These are phyloP conservation scores for Pulveroboletus sp. DNA, from an alignment of 768 basidiomycete genomes.

Conservation along the genomic window DNA sequence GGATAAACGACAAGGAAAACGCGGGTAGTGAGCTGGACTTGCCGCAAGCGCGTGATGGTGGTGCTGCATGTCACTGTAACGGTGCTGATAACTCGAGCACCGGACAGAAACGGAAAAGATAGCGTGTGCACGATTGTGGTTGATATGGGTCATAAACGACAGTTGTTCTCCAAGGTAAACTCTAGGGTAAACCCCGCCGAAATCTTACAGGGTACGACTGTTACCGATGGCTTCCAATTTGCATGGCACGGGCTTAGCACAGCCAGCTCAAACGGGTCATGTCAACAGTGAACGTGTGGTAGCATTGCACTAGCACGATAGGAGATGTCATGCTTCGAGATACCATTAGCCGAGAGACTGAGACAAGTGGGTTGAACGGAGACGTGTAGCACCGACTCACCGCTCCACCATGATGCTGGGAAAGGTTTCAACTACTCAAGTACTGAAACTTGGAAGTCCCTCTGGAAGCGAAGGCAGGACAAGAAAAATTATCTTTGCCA, in stretches of 20 bases:
- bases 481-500: too few relatives aligned
- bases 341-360: background rate
- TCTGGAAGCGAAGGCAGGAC: too few relatives aligned
- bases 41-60: too few relatives aligned
- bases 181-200: background rate
- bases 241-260: background rate
- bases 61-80: background rate
- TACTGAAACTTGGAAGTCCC: too few relatives aligned
- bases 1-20: background rate
- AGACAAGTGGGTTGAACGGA: background rate
- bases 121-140: background rate
- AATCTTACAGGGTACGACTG: background rate
- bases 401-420: conserved; percentile 5
- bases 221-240: background rate
- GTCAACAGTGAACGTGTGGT: background rate
- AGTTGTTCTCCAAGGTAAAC: background rate
- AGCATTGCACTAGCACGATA: too few relatives aligned
- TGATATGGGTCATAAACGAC: background rate
- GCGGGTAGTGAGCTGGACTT: too few relatives aligned
- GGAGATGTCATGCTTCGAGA: too few relatives aligned
- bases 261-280: background rate
- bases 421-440: too few relatives aligned
- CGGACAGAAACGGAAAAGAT: background rate
- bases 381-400: background rate
- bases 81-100: background rate